Base-by-base conservation (phyloP, 1,139 yeast genomes). In the Diutina catenulata region DNA sequence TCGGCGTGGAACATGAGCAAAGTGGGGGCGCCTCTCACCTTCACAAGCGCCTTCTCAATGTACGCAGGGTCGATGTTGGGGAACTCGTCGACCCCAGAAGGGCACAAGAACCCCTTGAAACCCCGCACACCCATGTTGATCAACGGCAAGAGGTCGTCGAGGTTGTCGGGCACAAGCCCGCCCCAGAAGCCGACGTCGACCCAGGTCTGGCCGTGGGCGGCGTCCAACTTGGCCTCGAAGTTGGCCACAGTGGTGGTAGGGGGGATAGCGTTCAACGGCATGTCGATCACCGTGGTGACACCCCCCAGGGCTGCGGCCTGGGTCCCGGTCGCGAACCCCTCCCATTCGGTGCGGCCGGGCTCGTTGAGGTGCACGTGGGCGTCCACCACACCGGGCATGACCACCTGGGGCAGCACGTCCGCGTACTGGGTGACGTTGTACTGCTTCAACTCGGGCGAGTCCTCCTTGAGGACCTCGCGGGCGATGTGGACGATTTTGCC, bases 101-200 rank as follows among this genome's bases (percentile, higher is more conserved):
- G 94, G 49, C 87, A 84, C 62, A 87, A 61, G 50, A 88, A 88
- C 26, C 94, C 91, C 55, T 87, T 87, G 62, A 87, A 87, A 0
- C 96, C 96, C 40, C 95, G 68, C 3, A 87, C 95, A 35, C 96
- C 96, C 50, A 83, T 79, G 41, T 74, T 59, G 42, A 86, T 77
- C 47, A 88, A 67, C 0, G 95, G 94, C 19, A 70, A 63, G 46
- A 87, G 64, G 46, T 83, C 77, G 10, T 69, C 60, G 41, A 79
- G 55, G 55, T 88, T 88, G 41, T 68, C 70, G 4, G 96, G 97
- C 28, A 88, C 72, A 45, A 87, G 62, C 0, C 96, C 97, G 39
- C 96, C 97, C 96, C 96, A 88, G 56, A 88, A 87, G 0, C 87
- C 96, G 10, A 83, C 87, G 52, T 88, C 95, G 27, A 83, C 93